phyloP scores from a whole-genome alignment of 805 yeast genomes.

The Wickerhamomyces bovis region DNA sequence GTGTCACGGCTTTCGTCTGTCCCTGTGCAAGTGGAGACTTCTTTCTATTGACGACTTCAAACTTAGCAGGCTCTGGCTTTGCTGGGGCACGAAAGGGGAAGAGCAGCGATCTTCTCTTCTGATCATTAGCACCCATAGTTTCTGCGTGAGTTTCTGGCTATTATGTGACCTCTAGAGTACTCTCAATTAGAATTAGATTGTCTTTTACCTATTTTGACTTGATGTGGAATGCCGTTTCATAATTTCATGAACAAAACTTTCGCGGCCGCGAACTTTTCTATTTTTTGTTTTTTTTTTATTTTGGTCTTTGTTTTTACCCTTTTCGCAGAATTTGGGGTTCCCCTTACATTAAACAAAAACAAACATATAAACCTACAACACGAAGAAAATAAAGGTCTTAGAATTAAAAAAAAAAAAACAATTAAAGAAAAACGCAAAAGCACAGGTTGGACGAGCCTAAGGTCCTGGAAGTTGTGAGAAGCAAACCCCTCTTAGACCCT shows the following conservation, averaged over 20 bases:
- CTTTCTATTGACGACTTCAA: conserved; percentile 24
- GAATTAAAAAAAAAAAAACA: no score
- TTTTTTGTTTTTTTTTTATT: no score
- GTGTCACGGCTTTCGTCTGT: not conserved
- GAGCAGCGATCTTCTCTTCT: conserved; percentile 21
- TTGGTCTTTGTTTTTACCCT: no score
- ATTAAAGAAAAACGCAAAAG: not conserved
- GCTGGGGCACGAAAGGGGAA: conserved; percentile 16
- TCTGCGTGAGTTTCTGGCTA: no score
- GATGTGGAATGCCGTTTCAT: no score
- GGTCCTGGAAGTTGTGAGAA: not conserved
- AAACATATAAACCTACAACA: no score
- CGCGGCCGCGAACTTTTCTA: not conserved
- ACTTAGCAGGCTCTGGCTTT: conserved; percentile 17
- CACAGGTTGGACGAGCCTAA: not conserved
- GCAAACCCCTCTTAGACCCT: not conserved
- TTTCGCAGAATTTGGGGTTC: no score
- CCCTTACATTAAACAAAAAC: not conserved
- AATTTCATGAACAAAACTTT: not conserved
- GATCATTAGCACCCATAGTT: not conserved
- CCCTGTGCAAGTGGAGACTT: conserved; percentile 13
- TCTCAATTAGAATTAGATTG: no score
- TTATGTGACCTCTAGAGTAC: no score
- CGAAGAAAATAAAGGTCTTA: not conserved
- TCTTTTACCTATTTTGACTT: no score